phyloP scores from a whole-genome alignment of 257 asterid species.

The Rubia yunnanensis region DNA sequence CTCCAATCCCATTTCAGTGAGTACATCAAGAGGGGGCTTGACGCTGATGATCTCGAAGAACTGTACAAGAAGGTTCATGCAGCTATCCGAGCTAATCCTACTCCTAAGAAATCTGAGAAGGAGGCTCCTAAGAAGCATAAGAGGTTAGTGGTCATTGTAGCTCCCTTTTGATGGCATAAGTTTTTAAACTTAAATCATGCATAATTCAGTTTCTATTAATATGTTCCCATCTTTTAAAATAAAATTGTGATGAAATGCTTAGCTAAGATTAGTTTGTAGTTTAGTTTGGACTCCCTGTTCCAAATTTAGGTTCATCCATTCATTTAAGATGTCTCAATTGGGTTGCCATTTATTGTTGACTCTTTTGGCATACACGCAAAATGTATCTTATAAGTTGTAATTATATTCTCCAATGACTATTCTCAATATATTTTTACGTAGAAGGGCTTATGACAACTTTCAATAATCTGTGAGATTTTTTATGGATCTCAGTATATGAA shows the following conservation, averaged over 20 bases:
- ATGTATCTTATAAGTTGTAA: too few species aligned
- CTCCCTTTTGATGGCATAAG: background rate
- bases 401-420: too few species aligned
- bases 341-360: background rate
- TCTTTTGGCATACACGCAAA: background rate
- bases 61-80: conserved; percentile 75
- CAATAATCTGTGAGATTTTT: background rate
- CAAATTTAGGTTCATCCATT: background rate
- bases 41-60: conserved; percentile 57
- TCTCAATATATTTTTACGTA: too few species aligned
- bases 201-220: background rate
- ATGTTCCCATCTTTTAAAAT: background rate
- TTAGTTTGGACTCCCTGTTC: background rate
- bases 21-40: conserved; percentile 47
- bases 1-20: conserved; percentile 54
- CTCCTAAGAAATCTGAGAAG: conserved; percentile 32
- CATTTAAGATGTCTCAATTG: background rate
- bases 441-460: too few species aligned
- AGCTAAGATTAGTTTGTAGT: too few species aligned
- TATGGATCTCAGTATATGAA: background rate
- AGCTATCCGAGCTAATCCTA: conserved; percentile 48
- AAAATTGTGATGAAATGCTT: background rate
- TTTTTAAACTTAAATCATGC: background rate
- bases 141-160: conserved; percentile 24
- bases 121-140: conserved; percentile 40